Conservation (phyloP, 1,284 basidiomycete genomes). For the Malassezia vespertilionis region DNA sequence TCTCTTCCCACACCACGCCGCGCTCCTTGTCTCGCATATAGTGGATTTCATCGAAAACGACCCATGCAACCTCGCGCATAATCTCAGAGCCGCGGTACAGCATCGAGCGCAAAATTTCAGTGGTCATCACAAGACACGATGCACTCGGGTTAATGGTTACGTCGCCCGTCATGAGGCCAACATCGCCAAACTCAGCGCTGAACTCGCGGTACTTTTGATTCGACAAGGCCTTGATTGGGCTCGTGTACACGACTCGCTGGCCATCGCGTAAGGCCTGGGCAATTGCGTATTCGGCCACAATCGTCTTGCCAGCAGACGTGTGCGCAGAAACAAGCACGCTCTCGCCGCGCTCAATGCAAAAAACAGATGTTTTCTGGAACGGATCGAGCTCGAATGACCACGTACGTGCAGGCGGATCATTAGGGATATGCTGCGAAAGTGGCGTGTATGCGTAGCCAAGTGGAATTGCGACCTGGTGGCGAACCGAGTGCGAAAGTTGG, state of each 20-base stretch:
- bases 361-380: constrained; percentile 87
- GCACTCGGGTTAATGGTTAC: constrained; percentile 98
- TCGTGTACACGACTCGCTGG: constrained; percentile 95
- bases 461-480: constrained; percentile 90
- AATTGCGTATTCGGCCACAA: constrained; percentile 98
- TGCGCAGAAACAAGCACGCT: constrained; percentile 97
- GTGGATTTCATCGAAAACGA: constrained; percentile 98
- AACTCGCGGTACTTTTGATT: constrained; percentile 99
- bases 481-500: constrained; percentile 52
- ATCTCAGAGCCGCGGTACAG: constrained; percentile 96
- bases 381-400: constrained; percentile 97
- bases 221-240: constrained; percentile 96
- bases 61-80: constrained; percentile 99
- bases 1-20: constrained; percentile 61
- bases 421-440: constrained; percentile 81
- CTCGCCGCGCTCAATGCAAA: constrained; percentile 92
- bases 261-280: constrained; percentile 84
- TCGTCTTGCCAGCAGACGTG: constrained; percentile 95
- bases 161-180: constrained; percentile 98
- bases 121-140: constrained; percentile 97
- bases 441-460: constrained; percentile 82
- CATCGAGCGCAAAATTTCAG: constrained; percentile 98
- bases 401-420: constrained; percentile 74
- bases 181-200: constrained; percentile 89
- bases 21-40: constrained; percentile 93